A percentile compares a stretch with the other conserved stretches of the same genome.
Conservation (phyloP, 306 rosid genomes). For the Prunus salicina region DNA sequence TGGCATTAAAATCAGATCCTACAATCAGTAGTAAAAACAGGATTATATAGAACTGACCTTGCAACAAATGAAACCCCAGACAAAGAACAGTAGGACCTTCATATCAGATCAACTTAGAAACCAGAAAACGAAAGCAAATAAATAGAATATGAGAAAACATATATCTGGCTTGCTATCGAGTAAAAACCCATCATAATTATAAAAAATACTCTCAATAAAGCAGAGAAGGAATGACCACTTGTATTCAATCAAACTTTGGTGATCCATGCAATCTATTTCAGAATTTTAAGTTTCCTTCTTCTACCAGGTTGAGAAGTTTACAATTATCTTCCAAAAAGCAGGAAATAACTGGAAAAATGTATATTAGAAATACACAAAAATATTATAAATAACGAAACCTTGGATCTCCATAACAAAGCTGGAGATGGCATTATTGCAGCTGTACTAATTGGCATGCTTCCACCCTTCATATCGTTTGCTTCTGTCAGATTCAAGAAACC, state of each 20-base stretch:
- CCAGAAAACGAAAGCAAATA: slow-evolving; percentile 7
- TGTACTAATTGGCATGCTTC: slow-evolving; percentile 33
- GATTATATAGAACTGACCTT: slow-evolving; percentile 56
- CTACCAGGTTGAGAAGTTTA: not conserved
- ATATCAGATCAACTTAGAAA: slow-evolving; percentile 40
- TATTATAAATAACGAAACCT: slow-evolving; percentile 44
- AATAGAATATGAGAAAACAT: slow-evolving; percentile 6
- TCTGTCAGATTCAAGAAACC: slow-evolving; percentile 48
- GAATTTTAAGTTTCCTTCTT: slow-evolving; percentile 11
- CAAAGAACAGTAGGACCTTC: slow-evolving; percentile 74
- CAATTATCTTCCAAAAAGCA: not conserved
- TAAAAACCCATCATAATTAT: not conserved
- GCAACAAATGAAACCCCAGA: slow-evolving; percentile 89
- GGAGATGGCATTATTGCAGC: slow-evolving; percentile 81
- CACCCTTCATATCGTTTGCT: slow-evolving; percentile 50
- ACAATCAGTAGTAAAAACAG: not conserved
- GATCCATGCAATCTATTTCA: not conserved
- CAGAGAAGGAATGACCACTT: not conserved
- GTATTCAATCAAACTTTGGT: slow-evolving; percentile 8
- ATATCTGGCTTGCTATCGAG: not conserved
- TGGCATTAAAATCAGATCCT: not conserved
- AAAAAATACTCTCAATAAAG: not conserved
- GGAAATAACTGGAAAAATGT: not conserved
- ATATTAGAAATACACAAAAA: not conserved
- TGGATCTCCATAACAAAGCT: slow-evolving; percentile 77